These are phyloP conservation scores for Eimeria acervulina DNA, from an alignment of 169 alveolate genomes.

Conservation along the genomic window DNA sequence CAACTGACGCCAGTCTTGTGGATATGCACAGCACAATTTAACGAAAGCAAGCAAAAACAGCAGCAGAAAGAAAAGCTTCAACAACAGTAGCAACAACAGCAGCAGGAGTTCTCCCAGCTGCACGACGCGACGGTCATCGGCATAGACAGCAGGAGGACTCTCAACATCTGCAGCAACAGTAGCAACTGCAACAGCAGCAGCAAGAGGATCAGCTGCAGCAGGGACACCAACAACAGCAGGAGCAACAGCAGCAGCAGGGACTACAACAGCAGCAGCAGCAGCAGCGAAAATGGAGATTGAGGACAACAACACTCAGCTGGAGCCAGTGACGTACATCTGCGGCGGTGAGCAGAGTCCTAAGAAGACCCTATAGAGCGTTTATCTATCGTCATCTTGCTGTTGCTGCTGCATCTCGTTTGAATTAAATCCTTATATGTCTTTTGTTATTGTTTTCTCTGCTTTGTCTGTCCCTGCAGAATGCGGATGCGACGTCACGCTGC, in stretches of 20 bases:
- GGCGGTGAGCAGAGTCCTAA: slow-evolving; percentile 43
- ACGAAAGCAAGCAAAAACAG: not conserved
- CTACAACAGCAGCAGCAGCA: too few relatives aligned
- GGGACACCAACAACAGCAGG: too few relatives aligned
- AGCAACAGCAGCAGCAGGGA: too few relatives aligned
- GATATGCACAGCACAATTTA: not conserved
- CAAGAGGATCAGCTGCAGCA: not conserved
- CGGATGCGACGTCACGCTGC: slow-evolving; percentile 91
- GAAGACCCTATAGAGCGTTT: too few relatives aligned
- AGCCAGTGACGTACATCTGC: slow-evolving; percentile 79
- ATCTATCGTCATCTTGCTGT: too few relatives aligned
- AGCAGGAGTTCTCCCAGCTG: too few relatives aligned
- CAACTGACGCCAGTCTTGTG: not conserved
- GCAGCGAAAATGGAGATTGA: slow-evolving; percentile 29
- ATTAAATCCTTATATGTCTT: not conserved
- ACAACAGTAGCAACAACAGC: too few relatives aligned
- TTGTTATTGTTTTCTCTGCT: not conserved
- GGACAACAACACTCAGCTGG: slow-evolving; percentile 60
- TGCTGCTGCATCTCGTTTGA: too few relatives aligned
- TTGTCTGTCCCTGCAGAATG: slow-evolving; percentile 87
- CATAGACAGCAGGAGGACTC: not conserved
- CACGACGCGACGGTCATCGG: too few relatives aligned
- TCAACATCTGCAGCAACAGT: not conserved
- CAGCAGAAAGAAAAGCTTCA: not conserved
- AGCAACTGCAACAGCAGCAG: slow-evolving; percentile 1